Conservation (phyloP, 805 yeast species). For the Wickerhamomyces tratensis region DNA sequence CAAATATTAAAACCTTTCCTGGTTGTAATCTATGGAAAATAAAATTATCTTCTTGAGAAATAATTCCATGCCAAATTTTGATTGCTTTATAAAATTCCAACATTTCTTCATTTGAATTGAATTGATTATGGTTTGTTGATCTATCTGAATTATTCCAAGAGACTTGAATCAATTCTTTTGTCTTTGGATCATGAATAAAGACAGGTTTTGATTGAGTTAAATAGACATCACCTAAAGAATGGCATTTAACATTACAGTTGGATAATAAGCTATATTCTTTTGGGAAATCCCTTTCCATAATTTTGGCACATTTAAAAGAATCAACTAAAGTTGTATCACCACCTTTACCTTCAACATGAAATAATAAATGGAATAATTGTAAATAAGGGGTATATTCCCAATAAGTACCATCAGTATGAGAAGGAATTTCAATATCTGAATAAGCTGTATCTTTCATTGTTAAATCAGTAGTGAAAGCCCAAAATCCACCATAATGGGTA, state of each 20-base stretch:
- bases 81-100: conserved; percentile 47
- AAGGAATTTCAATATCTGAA: conserved; percentile 52
- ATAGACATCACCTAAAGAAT: conserved; percentile 66
- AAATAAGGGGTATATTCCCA: conserved; percentile 68
- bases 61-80: conserved; percentile 43
- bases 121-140: conserved; percentile 36
- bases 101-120: conserved; percentile 28
- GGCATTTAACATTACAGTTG: conserved; percentile 49
- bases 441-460: conserved; percentile 65
- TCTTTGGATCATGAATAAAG: conserved; percentile 36
- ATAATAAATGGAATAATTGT: conserved; percentile 55
- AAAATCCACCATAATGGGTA: conserved; percentile 73
- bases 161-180: conserved; percentile 47
- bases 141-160: conserved; percentile 70
- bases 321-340: conserved; percentile 63
- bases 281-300: conserved; percentile 36
- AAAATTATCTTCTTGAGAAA: conserved; percentile 40
- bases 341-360: conserved; percentile 54
- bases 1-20: conserved; percentile 58
- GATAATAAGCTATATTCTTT: conserved; percentile 41
- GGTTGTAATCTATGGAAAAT: conserved; percentile 47
- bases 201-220: conserved; percentile 57
- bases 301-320: conserved; percentile 50
- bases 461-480: conserved; percentile 68
- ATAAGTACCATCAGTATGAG: conserved; percentile 69